Evolutionary conservation across 2,329 filamentous ascomycete genomes (phyloP).

Genomic region (Paraphaeosphaeria sporulosa): DNA sequence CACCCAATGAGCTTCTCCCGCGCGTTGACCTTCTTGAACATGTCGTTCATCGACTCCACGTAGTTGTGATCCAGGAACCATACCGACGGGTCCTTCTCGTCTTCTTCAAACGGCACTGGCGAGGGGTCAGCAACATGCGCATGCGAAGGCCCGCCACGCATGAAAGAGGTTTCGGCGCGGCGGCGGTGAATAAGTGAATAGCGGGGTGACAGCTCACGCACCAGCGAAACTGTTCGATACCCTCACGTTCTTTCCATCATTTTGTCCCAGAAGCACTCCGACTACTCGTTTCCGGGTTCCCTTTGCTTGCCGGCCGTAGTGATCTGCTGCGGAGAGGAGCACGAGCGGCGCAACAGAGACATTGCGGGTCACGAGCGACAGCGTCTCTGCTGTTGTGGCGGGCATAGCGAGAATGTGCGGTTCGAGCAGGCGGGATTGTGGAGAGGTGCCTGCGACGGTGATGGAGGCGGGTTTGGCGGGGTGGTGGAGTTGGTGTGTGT

Average conservation of each 20-base stretch:
- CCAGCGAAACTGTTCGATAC: conserved; percentile 99
- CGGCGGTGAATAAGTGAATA: conserved; percentile 21
- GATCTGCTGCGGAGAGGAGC: conserved; percentile 96
- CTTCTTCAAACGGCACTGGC: conserved; percentile 95
- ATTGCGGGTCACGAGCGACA: conserved; percentile 91
- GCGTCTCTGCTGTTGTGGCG: conserved; percentile 93
- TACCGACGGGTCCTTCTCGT: conserved; percentile 97
- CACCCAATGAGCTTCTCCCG: conserved; percentile 98
- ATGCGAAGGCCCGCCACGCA: conserved; percentile 5
- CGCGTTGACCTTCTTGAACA: conserved; percentile 99
- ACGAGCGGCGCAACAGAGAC: conserved; percentile 98
- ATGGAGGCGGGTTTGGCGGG: conserved; percentile 18
- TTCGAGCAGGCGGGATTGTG: conserved; percentile 17
- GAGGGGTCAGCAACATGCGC: conserved; percentile 29
- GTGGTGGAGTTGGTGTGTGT: conserved; percentile 17
- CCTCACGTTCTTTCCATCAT: conserved; percentile 93
- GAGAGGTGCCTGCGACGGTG: conserved; percentile 9
- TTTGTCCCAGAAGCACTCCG: conserved; percentile 92
- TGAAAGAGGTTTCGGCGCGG: background rate
- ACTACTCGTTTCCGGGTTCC: conserved; percentile 89
- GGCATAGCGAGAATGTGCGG: conserved; percentile 68
- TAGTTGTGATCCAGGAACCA: conserved; percentile 99
- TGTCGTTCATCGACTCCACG: conserved; percentile 99
- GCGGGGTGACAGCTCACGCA: conserved; percentile 64
- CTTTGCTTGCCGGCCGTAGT: conserved; percentile 94